Evolutionary conservation across 257 asterid genomes (phyloP).

Genomic region (Rhazya stricta): DNA sequence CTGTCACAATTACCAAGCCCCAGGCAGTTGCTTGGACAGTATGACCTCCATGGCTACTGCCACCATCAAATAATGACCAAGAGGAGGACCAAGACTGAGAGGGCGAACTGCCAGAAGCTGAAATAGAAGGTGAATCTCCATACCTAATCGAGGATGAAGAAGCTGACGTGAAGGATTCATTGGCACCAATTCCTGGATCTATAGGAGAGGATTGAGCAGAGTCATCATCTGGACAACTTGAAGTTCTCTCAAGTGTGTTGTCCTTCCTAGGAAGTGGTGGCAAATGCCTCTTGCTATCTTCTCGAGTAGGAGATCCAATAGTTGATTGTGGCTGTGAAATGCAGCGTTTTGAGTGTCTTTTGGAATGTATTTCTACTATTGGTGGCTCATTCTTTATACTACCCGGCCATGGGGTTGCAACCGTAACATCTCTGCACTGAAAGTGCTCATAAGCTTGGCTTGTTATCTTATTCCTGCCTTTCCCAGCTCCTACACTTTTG

Average conservation of each 20-base stretch:
- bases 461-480: constrained; percentile 31
- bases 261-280: constrained; percentile 69
- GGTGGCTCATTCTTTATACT: constrained; percentile 54
- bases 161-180: constrained; percentile 42
- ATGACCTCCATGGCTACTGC: constrained; percentile 34
- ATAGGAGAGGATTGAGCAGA: constrained; percentile 31
- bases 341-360: constrained; percentile 58
- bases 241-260: constrained; percentile 23
- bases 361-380: constrained; percentile 57
- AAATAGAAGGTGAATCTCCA: constrained; percentile 44
- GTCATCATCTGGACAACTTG: constrained; percentile 47
- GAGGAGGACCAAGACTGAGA: constrained; percentile 49
- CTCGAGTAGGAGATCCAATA: constrained; percentile 33
- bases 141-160: constrained; percentile 32
- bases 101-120: constrained; percentile 33
- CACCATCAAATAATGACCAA: constrained; percentile 30
- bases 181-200: constrained; percentile 56
- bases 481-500: constrained; percentile 30
- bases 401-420: constrained; percentile 81
- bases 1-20: constrained; percentile 84
- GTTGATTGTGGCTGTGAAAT: constrained; percentile 22
- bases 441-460: constrained; percentile 65
- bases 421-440: constrained; percentile 70
- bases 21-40: constrained; percentile 88
- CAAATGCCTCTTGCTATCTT: constrained; percentile 45